Percentiles rank a stretch among this genome's conserved stretches.
Conservation (phyloP, 441 rosid species). For the Rhodomyrtus psidioides region DNA sequence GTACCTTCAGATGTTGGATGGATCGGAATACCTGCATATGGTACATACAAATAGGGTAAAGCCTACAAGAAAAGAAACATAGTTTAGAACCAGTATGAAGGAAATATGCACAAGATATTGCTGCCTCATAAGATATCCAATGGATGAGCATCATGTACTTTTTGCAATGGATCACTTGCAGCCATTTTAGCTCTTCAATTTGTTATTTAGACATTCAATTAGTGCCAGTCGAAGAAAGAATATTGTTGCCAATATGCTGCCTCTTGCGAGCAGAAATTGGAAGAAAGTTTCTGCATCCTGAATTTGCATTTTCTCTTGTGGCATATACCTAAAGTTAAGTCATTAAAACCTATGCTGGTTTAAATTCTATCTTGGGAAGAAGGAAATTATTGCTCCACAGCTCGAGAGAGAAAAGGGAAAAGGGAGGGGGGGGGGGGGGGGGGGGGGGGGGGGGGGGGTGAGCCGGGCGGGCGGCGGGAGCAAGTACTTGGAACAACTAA, state of each 20-base stretch:
- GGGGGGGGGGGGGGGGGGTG: not conserved
- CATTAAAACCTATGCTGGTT: not conserved
- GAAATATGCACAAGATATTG: not conserved
- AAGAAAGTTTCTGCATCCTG: not conserved
- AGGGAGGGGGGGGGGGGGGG: no score
- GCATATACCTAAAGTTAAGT: not conserved
- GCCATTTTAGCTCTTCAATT: not conserved
- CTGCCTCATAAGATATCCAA: not conserved
- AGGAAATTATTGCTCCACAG: not conserved
- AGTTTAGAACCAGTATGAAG: not conserved
- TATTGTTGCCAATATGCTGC: not conserved
- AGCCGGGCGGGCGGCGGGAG: no score
- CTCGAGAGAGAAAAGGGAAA: no score
- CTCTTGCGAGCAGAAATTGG: not conserved
- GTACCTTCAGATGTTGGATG: slow-evolving; percentile 44
- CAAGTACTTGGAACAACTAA: not conserved
- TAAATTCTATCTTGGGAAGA: not conserved
- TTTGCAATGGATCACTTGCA: not conserved
- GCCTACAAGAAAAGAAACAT: slow-evolving; percentile 43
- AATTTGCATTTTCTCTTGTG: not conserved
- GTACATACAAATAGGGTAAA: slow-evolving; percentile 85
- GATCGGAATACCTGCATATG: slow-evolving; percentile 53
- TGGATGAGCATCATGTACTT: not conserved
- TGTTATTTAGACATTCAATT: not conserved
- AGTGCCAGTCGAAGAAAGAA: not conserved